Conservation (phyloP, 2,329 filamentous ascomycete species). For the Penicillium glabrum region DNA sequence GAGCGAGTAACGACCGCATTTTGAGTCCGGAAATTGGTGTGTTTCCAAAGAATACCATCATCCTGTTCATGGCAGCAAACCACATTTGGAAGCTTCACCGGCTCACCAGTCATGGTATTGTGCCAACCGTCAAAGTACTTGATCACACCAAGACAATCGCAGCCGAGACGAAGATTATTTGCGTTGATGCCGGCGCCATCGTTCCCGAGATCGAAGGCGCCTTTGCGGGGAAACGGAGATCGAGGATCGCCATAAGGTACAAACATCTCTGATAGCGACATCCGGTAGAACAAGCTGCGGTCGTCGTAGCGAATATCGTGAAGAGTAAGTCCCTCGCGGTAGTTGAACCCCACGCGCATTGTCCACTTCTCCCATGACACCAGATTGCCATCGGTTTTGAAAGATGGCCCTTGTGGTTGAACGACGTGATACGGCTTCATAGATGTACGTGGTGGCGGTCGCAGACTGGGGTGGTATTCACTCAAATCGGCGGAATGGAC, state of each 20-base stretch:
- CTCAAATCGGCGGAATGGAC: conserved; percentile 19
- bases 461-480: conserved; percentile 38
- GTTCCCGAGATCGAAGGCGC: conserved; percentile 47
- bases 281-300: conserved; percentile 42
- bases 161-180: conserved; percentile 44
- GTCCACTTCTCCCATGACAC: conserved; percentile 47
- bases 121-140: conserved; percentile 46
- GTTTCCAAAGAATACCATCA: conserved; percentile 42
- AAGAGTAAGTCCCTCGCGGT: conserved; percentile 45
- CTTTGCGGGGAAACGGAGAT: conserved; percentile 43
- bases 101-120: conserved; percentile 33
- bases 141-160: conserved; percentile 47
- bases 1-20: conserved; percentile 36
- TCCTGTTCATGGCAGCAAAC: conserved; percentile 45
- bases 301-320: conserved; percentile 43
- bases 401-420: conserved; percentile 39
- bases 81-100: conserved; percentile 41
- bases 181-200: conserved; percentile 44
- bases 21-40: conserved; percentile 40
- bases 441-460: conserved; percentile 30
- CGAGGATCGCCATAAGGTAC: conserved; percentile 47
- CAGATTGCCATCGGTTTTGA: conserved; percentile 29
- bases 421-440: conserved; percentile 38
- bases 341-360: conserved; percentile 46
- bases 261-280: conserved; percentile 47